Base-by-base conservation (phyloP, 2,329 filamentous ascomycete genomes). In the Westerdykella aurantiaca region DNA sequence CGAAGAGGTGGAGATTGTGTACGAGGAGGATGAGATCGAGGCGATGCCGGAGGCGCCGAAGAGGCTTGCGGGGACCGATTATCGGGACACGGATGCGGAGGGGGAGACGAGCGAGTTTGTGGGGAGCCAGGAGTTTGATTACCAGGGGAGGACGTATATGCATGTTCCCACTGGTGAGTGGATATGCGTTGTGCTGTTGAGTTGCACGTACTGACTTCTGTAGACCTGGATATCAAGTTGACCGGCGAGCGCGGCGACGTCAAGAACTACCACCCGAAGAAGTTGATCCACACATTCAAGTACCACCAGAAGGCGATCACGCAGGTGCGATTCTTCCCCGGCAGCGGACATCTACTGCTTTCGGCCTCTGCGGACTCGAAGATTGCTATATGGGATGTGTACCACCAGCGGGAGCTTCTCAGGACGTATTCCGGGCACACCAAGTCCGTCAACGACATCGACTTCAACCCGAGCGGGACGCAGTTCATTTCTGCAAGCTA, bases 61-160 rank as follows among this genome's bases (percentile, higher is more conserved):
- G 35, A 85, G 71, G 31, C 59, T 66, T 14, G 80, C 82, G 2
- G 79, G 74, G 3, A 80, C 63, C 34, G 78, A 76, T 38, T 76
- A 76, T 51, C 67, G 64, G 31, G 66, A 73, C 43, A 66, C 64
- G n/a, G 67, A 69, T 41, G 66, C 64, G 0, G 68, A 66, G 38
- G 69, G 67, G 39, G 93, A 98, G 72, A 93, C 85, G 41, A 89
- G 85, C 35, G 83, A 82, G 37, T 98, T 97, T 70, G 86, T 95
- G 60, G 93, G 90, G 49, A 78, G 78, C 34, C 76, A 86, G 61
- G 75, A 93, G 69, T 85, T 83, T 73, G 93, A 98, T 67, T 98
- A 98, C 72, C 86, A 94, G 66, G 93, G 93, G 38, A 78, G 93
- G 52, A 95, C 91, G 29, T 98, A 95, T 66, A 96, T 98, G 91